Percentiles rank a stretch among this genome's conserved stretches.
phyloP scores from a whole-genome alignment of 495 filamentous ascomycete species.

The Penicillium daleae region DNA sequence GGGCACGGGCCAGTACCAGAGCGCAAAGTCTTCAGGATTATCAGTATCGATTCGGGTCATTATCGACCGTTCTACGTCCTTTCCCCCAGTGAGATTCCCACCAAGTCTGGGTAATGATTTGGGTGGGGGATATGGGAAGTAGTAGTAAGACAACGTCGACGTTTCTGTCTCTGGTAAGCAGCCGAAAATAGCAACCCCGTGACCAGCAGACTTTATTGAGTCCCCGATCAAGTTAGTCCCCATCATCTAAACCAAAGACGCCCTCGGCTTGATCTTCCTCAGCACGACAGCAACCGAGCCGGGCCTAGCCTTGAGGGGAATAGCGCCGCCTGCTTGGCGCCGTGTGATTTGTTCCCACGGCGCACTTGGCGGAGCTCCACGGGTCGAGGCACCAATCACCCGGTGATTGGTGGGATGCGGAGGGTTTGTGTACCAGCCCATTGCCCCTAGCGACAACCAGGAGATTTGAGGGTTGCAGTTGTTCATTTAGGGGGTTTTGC shows the following conservation, averaged over 20 bases:
- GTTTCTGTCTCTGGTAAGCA: too few relatives aligned
- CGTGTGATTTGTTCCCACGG: slow-evolving; percentile 4
- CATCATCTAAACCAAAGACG: slow-evolving; percentile 7
- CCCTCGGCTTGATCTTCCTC: slow-evolving; percentile 20
- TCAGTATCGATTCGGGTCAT: neutral
- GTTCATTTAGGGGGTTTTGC: neutral
- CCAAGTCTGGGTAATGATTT: too few relatives aligned
- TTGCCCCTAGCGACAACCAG: slow-evolving; percentile 26
- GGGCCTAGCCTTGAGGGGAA: slow-evolving; percentile 1
- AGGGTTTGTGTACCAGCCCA: slow-evolving; percentile 3
- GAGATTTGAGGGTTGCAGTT: slow-evolving; percentile 2
- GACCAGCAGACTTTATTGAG: neutral
- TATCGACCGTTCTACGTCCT: neutral
- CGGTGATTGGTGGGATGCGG: slow-evolving; percentile 10
- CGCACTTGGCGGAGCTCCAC: slow-evolving; percentile 1
- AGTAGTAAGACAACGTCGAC: too few relatives aligned
- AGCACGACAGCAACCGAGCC: neutral
- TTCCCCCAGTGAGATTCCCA: neutral
- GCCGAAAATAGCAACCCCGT: slow-evolving; percentile 17
- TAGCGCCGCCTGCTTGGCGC: neutral
- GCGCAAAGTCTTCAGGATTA: too few relatives aligned
- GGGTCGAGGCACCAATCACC: slow-evolving; percentile 2
- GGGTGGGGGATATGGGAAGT: too few relatives aligned
- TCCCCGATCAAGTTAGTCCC: neutral
- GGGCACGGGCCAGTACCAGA: neutral